Evolutionary conservation across 2,329 filamentous ascomycete genomes (phyloP).

Genomic region (Alternaria sp.): DNA sequence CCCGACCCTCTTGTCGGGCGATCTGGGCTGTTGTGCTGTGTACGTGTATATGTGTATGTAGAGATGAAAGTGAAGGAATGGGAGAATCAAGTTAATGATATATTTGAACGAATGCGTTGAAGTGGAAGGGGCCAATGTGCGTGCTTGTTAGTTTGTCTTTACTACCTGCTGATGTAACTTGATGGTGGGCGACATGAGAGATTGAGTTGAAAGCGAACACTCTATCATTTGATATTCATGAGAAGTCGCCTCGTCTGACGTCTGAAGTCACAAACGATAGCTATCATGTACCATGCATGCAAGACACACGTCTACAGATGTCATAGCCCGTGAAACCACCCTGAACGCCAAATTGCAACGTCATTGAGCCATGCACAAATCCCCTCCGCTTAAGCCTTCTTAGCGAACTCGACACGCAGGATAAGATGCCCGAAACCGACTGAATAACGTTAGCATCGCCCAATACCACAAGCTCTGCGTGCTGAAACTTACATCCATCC

Average conservation of each 20-base stretch:
- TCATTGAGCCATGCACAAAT: slow-evolving; percentile 2
- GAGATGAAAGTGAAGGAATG: slow-evolving; percentile 13
- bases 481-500: slow-evolving; percentile 73
- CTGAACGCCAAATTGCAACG: neutral
- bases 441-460: slow-evolving; percentile 27
- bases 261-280: slow-evolving; percentile 2
- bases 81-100: slow-evolving; percentile 5
- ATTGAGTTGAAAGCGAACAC: neutral
- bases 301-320: slow-evolving; percentile 3
- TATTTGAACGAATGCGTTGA: no score
- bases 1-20: neutral
- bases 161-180: no score
- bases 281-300: neutral
- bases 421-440: slow-evolving; percentile 85
- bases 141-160: no score
- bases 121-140: no score
- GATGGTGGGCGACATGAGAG: no score
- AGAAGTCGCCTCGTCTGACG: neutral
- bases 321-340: neutral
- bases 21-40: neutral
- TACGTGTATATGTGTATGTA: slow-evolving; percentile 3
- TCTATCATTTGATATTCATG: slow-evolving; percentile 5
- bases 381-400: slow-evolving; percentile 53
- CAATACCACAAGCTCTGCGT: no score
- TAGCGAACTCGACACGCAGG: slow-evolving; percentile 85